Evolutionary conservation across 2,329 filamentous ascomycete species (phyloP), one percentile per base, ranked within the genome.

Genomic region (Mollisiaceae sp.): DNA sequence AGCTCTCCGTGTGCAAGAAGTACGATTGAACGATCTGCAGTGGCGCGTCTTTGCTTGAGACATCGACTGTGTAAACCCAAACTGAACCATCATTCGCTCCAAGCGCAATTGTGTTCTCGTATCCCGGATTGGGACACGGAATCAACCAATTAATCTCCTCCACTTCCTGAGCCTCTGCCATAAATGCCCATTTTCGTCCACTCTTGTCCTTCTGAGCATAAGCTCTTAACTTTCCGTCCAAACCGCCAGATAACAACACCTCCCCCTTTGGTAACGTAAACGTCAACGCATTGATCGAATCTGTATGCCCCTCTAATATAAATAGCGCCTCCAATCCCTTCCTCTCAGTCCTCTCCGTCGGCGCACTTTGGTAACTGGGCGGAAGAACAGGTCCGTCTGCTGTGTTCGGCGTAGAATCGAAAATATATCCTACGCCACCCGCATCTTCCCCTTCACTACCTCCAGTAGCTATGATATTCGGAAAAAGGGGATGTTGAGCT

Each of bases 81-180:
- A 97, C 93, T 60, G 90, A 94, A 63, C 95, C 95, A 76, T 99
- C 94, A 41, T 86, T 91, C 39, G 93, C 93, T 64, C 95, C 95
- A 8, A 99, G 81, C 0, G 95, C 95, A 68, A 99, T 77, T 9
- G 92, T 89, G 79, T 97, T 96, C 67, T 90, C 86, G 76, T 92
- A 87, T 6, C 83, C 80, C 14, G 88, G 78, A 67, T 89, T 83
- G 0, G 94, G 93, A 76, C 92, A 97, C 0, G 93, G 80, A 0
- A 83, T 79, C 39, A 98, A 79, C 94, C 94, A 99, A 82, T 95
- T 97, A 75, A 99, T 90, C 79, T 98, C 94, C 72, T 96, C 91
- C 11, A 97, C 94, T 78, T 99, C 95, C 74, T 93, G 91, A 2
- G 89, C 86, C 75, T 95, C 91, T 63, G 86, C 91, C 9, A 97